Evolutionary conservation across 176 grass and related monocot genomes (phyloP), one percentile per base, ranked within the genome.

Genomic region (Triticum turgidum): DNA sequence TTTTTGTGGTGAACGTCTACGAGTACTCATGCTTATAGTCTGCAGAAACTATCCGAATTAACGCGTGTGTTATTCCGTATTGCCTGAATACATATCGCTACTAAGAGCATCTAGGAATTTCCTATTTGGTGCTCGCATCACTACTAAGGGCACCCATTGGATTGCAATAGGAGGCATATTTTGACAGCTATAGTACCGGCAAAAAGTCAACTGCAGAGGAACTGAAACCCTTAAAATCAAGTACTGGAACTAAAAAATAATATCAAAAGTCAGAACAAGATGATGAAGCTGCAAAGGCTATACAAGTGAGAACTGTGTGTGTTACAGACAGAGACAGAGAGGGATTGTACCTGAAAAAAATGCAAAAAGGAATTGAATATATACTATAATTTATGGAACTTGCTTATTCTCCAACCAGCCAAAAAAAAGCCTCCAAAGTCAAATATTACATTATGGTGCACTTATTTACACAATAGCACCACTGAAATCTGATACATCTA

Each of bases 401-500:
- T 21, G 56, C 56, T 59, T 59, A 8, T 21, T 59, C 56, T 59
- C 7, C 56, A 59, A 59, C 3, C 0, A 20, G 20, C 18, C 7
- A 9, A 21, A 59, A 59, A 21, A 20, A 8, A 21, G 20, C 56
- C 56, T 59, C 20, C 18, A 58, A 20, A 21, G 54, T 58, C 54
- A 58, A 58, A 58, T 20, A 21, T 90, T 82, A 86, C 83, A 90
- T 20, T n/a, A 54, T 79, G 39, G 33, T 29, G n/a, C 30, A 37
- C 21, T 47, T 77, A 69, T 49, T 6, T 81, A 78, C 68, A 20
- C 20, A 51, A 76, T 44, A 49, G 5, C 27, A 69, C 71, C 21
- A 35, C 22, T 9, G 51, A 81, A 85, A 68, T 69, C 22, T 38
- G 49, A 32, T 86, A 78, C 74, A 86, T 62, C 51, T 82, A 77